phyloP scores from a whole-genome alignment of 2,329 filamentous ascomycete genomes.

The Sclerotiophoma versabilis region DNA sequence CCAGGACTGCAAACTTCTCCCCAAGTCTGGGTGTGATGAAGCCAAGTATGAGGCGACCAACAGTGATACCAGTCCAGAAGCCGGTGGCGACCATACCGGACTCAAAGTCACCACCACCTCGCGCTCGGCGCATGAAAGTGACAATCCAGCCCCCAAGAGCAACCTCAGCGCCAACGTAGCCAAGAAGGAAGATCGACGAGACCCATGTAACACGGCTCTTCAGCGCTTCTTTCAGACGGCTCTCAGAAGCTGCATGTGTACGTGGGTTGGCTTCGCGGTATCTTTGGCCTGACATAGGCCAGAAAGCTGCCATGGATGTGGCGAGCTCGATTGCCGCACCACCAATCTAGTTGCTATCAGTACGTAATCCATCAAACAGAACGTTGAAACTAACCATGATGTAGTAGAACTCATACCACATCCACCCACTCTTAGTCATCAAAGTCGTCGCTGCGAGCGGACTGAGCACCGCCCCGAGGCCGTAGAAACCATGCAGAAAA shows the following conservation, averaged over 20 bases:
- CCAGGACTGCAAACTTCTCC: slow-evolving; percentile 64
- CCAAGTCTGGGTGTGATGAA: slow-evolving; percentile 76
- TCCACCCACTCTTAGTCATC: slow-evolving; percentile 64
- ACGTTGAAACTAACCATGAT: slow-evolving; percentile 63
- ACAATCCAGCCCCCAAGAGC: slow-evolving; percentile 80
- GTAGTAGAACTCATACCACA: slow-evolving; percentile 78
- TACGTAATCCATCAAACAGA: not conserved
- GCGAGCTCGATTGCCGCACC: slow-evolving; percentile 63
- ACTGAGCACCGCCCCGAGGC: slow-evolving; percentile 70
- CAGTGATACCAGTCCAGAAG: slow-evolving; percentile 81
- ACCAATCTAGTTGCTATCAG: slow-evolving; percentile 38
- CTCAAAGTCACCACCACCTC: slow-evolving; percentile 70
- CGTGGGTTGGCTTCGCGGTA: slow-evolving; percentile 60
- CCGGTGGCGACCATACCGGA: slow-evolving; percentile 77
- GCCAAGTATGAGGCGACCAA: slow-evolving; percentile 73
- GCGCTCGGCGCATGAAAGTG: slow-evolving; percentile 79
- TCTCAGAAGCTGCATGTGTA: slow-evolving; percentile 48
- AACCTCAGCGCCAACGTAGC: slow-evolving; percentile 79
- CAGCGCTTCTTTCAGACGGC: slow-evolving; percentile 58
- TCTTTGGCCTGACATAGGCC: slow-evolving; percentile 62
- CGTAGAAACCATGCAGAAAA: slow-evolving; percentile 73
- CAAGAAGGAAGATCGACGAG: slow-evolving; percentile 72
- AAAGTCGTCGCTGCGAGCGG: slow-evolving; percentile 74
- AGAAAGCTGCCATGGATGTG: slow-evolving; percentile 64
- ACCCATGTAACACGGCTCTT: slow-evolving; percentile 68